Evolutionary conservation across 306 rosid species (phyloP).

Genomic region (Phaseolus lunatus): DNA sequence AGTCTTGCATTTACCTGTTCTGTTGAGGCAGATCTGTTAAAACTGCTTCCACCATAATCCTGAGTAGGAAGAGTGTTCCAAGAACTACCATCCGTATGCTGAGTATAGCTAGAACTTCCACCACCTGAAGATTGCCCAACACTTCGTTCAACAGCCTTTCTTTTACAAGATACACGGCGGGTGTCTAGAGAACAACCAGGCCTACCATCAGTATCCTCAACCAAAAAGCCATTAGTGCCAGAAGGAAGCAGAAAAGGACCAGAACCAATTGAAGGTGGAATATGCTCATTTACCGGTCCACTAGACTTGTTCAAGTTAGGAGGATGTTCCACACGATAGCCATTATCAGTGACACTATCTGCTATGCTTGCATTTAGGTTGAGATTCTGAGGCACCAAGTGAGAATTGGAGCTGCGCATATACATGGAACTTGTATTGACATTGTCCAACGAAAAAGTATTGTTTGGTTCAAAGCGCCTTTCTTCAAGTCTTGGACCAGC

Average conservation of each 20-base stretch:
- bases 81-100: constrained; percentile 64
- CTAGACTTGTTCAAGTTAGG: constrained; percentile 64
- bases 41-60: constrained; percentile 53
- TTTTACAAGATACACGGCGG: constrained; percentile 76
- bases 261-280: constrained; percentile 55
- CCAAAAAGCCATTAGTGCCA: constrained; percentile 55
- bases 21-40: constrained; percentile 56
- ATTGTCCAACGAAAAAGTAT: constrained; percentile 59
- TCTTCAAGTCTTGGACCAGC: constrained; percentile 67
- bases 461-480: constrained; percentile 60
- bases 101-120: constrained; percentile 80
- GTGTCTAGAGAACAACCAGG: constrained; percentile 74
- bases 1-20: constrained; percentile 67
- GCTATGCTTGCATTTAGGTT: constrained; percentile 70
- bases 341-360: constrained; percentile 50
- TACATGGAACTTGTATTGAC: constrained; percentile 58
- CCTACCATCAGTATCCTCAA: constrained; percentile 66
- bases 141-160: constrained; percentile 81
- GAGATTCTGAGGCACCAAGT: constrained; percentile 58
- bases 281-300: constrained; percentile 62
- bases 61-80: constrained; percentile 65
- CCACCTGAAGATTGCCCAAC: constrained; percentile 71
- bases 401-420: constrained; percentile 63
- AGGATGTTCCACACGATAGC: constrained; percentile 59
- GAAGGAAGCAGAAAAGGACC: constrained; percentile 70